Evolutionary conservation across 2,329 filamentous ascomycete genomes (phyloP), one percentile per base, ranked within the genome.

Genomic region (Ophiostoma sp.): DNA sequence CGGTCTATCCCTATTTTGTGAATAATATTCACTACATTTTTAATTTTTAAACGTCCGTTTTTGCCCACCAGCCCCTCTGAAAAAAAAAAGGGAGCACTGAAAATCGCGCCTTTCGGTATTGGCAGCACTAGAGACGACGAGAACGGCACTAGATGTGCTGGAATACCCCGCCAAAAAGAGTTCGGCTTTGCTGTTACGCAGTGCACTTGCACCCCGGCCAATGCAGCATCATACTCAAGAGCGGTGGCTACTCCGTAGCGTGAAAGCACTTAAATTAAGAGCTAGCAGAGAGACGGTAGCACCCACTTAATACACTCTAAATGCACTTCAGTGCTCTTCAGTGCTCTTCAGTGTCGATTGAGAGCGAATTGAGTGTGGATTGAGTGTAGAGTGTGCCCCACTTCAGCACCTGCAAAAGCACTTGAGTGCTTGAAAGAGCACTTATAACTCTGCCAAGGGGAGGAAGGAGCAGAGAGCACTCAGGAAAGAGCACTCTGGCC

Each of bases 151-250:
- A 48, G 44, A 48, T 48, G 44, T 48, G 57, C 27, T 62, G 15
- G 17, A 35, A 27, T 67, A 71, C 70, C 70, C 70, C 70, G 67
- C 70, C 64, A 71, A 39, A 60, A 20, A 67, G 62, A 52, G 35
- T 39, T 68, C 69, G 68, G 52, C 35, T 52, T 57, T 67, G 35
- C 44, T 41, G 31, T 67, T n/a, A 62, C 27, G 57, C 57, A 62
- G 27, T 48, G 44, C 44, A 39, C 52, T 27, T 23, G 52, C 15
- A 57, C 52, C 52, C 52, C 52, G 23, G 52, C 52, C 52, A 57
- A 57, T 57, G 52, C 52, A 57, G 52, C 52, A 57, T 48, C 36
- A 7, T n/a, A n/a, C 17, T 48, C 17, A n/a, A 31, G 60, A 67
- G 57, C 36, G 1, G 17, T 54, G 11, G n/a, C n/a, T 23, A n/a